Base-by-base conservation (phyloP, 2,329 filamentous ascomycete species). In the Fusarium sp. region DNA sequence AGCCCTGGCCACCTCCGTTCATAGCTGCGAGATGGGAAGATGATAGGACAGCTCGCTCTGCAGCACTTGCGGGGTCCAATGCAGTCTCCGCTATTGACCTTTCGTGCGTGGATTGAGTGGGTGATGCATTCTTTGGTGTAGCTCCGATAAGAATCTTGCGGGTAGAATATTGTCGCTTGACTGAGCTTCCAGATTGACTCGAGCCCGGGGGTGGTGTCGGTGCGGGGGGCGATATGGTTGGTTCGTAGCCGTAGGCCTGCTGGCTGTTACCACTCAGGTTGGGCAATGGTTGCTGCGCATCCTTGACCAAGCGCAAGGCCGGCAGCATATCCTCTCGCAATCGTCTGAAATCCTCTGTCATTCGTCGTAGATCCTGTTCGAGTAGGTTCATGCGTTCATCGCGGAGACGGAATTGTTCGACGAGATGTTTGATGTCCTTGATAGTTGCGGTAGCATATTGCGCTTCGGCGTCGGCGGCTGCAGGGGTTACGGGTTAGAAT, bases 261-360 rank as follows among this genome's bases (percentile, higher is more conserved):
- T 84, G 84, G 68, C 77, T 85, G 64, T 78, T 73, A 61, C 79
- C 77, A 72, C 79, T 79, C 60, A 85, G 65, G 55, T 83, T 84
- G 45, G 95, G 95, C 28, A 98, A 86, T 39, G 95, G 95, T 79
- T 97, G 94, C 73, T 95, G 93, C 76, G 92, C 92, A 80, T 98
- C 95, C 84, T 98, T 98, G 77, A 92, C 93, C 78, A 97, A 91
- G 71, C 95, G 93, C 78, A 98, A 90, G 26, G 97, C 92, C 7
- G 96, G 95, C 36, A 98, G 87, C 79, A 98, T 90, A 79, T 99
- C 96, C 82, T 98, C 95, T 63, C 96, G 89, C 71, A 99, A 84
- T 74, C 94, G 92, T 75, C 93, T 89, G 80, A 97, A 97, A 80
- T 98, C 95, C 44, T 98, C 94, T 18, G 92, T 92, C 78, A 98